Base-by-base conservation (phyloP, 2,329 filamentous ascomycete species). In the Alternaria gansuensis region DNA sequence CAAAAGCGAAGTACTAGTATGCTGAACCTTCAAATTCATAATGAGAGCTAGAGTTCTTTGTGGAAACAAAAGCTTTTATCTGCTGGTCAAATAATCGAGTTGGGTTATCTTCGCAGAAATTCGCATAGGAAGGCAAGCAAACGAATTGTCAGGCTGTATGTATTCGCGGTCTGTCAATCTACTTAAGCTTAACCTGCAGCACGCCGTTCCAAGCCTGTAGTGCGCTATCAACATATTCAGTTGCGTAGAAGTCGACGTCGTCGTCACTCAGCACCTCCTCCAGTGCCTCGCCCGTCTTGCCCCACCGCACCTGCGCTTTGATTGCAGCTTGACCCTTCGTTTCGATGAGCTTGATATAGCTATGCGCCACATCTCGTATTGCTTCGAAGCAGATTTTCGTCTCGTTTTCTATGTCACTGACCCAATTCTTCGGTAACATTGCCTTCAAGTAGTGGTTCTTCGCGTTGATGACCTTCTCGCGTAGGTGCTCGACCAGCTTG, bases 141-240 rank as follows among this genome's bases (percentile, higher is more conserved):
- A n/a, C 40, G 31, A 23, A 37, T 39, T 2, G 10, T 21, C 2
- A 24, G 24, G n/a, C 6, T 29, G 17, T 8, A 39, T 31, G 11
- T n/a, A 46, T 28, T 21, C 17, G 33, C 24, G 3, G 14, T 24
- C 14, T 44, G 21, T 24, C 26, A 23, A n/a, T 52, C 64, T 74
- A 75, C 62, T 65, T 70, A n/a, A 75, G 62, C 62, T 73, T 76
- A 17, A 77, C 75, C 60, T 69, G 70, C 44, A 70, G 41, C 14
- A 77, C 65, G 1, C 72, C 73, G 17, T 66, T 64, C 63, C 75
- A 66, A 3, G 72, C 69, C 24, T 76, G 73, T 2, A 72, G 43
- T 5, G 67, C 71, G n/a, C 70, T 72, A 21, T 75, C 73, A 7
- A 70, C 68, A 48, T 75, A 76, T 44, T 74, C 70, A 10, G 49